Evolutionary conservation across 1,284 basidiomycete species (phyloP), one percentile per base, ranked within the genome.

Genomic region (Lignosus rhinocerotis): DNA sequence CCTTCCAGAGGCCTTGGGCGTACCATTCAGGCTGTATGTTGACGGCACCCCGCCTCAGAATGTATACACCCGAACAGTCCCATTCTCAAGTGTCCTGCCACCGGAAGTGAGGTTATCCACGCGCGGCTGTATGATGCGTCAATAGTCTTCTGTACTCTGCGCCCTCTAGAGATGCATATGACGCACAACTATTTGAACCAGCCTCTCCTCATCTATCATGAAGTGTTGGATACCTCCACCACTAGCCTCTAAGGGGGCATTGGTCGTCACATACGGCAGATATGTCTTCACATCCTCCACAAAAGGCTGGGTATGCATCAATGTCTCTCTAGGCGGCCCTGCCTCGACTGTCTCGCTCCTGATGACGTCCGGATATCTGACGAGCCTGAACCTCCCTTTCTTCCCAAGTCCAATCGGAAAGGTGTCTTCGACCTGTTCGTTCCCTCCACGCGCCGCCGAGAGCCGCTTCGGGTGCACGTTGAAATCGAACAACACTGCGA

Each of bases 401-500:
- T 42, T 8, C 8, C 25, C 25, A 25, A 25, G 4, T 4, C 49
- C 42, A 11, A 16, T 10, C 36, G 36, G 10, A 42, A 50, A 32
- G 30, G 21, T 34, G 4, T 50, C 25, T 1, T 33, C 46, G n/a
- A 19, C 34, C 9, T 3, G 10, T n/a, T 44, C 5, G 41, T 25
- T 9, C 10, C 44, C 39, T 2, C 10, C 8, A 39, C 31, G 12
- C 16, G 31, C 50, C 1, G 53, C 41, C 11, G 43, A 44, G 33
- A 63, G 30, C 8, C 68, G 69, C 52, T 51, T 59, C 2, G 67
- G 60, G 44, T 71, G 72, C 6, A 70, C 64, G 53, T 77, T 77
- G 48, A 79, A 78, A 53, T 80, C 77, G 14, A 76, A 51, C 42
- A 65, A 60, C 30, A 55, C 51, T 55, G 41, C 55, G 32, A 19